Evolutionary conservation across 306 rosid genomes (phyloP).

Genomic region (Coriaria nepalensis): DNA sequence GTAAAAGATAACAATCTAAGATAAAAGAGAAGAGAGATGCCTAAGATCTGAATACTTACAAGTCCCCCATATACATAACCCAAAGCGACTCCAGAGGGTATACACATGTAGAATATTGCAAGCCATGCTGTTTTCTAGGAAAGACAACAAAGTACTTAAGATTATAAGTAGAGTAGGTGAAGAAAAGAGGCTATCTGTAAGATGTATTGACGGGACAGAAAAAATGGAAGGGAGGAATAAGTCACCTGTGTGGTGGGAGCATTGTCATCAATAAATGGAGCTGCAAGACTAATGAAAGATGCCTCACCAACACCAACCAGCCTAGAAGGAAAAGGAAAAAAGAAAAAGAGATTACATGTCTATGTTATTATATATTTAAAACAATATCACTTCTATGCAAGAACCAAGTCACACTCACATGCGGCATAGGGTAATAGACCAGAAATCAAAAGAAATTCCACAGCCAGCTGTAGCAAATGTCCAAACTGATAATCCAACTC

Average conservation of each 20-base stretch:
- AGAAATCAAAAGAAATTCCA: conserved; percentile 49
- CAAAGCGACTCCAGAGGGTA: conserved; percentile 71
- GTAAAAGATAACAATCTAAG: neutral
- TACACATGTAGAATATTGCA: conserved; percentile 65
- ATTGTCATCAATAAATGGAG: conserved; percentile 85
- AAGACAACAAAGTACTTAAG: conserved; percentile 14
- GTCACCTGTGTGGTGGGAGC: conserved; percentile 69
- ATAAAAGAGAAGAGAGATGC: neutral
- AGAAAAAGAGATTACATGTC: neutral
- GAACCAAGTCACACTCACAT: conserved; percentile 38
- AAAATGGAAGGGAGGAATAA: conserved; percentile 9
- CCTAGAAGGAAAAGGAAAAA: conserved; percentile 28
- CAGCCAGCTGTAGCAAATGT: conserved; percentile 50
- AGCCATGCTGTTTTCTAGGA: conserved; percentile 76
- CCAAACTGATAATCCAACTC: conserved; percentile 83
- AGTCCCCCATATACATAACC: conserved; percentile 79
- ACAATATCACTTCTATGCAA: conserved; percentile 6
- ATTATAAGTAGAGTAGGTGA: neutral
- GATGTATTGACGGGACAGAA: conserved; percentile 11
- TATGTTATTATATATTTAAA: neutral
- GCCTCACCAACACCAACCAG: conserved; percentile 91
- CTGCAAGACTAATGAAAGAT: conserved; percentile 86
- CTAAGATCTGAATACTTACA: conserved; percentile 31
- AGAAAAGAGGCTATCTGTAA: too few relatives aligned
- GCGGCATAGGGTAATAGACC: conserved; percentile 72